Base-by-base conservation (phyloP, 345 rosid species). In the Eucalyptus decipiens region DNA sequence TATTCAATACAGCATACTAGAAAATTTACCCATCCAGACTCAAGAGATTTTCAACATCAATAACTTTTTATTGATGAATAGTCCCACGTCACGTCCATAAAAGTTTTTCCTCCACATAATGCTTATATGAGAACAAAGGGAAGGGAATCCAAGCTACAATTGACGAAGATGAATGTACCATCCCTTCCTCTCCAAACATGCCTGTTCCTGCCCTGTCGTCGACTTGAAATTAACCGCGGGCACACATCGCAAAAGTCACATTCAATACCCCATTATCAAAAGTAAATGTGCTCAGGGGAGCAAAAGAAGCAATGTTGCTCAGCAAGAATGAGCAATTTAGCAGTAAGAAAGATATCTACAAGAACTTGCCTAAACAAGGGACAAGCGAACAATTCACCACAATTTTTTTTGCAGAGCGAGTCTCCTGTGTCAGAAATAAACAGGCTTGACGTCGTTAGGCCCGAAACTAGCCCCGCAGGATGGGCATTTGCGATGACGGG, bases 401-500 rank as follows among this genome's bases (percentile, higher is more conserved):
- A 40, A 11, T 2, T 52, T 4, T 34, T 11, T 21, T 76, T 76
- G 85, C 5, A 0, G 30, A 26, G 8, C 15, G 1, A 76, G 47
- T 11, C 47, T 40, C 17, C 85, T 26, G 51, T 4, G 32, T 96
- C 95, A 98, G 90, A 98, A 97, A 90, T 98, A 98, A 90, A 98
- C 99, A 90, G 99, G 99, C 88, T 96, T 98, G 62, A 98, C 98
- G 87, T 98, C 99, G 85, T 96, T 98, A 32, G 92, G 91, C 83
- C 99, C 98, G 87, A 98, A 97, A 93, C 96, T 97, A 69, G 96
- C 93, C 30, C 95, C 91, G 89, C 99, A 98, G 10, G 92, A 92
- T 21, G 99, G 99, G 90, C 99, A 98, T 91, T 97, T 98, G 88
- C 98, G 95, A 83, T 96, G 98, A 49, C 99, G 95, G 87, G 94